Base-by-base conservation (phyloP, 2,329 filamentous ascomycete species). In the Sclerotinia borealis region DNA sequence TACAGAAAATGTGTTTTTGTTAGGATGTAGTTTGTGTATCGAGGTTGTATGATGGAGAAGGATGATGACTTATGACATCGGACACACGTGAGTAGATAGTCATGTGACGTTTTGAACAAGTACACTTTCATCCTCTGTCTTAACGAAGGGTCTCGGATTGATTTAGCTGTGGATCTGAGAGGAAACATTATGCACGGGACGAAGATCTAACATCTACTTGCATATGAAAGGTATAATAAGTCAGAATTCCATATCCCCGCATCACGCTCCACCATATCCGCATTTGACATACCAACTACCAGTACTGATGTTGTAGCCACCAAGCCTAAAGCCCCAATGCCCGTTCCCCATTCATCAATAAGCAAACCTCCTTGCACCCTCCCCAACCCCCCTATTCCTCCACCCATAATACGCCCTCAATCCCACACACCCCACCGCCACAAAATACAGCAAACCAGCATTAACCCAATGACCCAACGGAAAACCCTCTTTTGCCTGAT, bases 401-500 rank as follows among this genome's bases (percentile, higher is more conserved):
- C 78, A 73, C 2, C 79, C 79, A 67, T 89, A 89, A 68, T 83
- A 86, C 19, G 81, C 34, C 59, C 85, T 77, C 66, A 90, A 70
- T 4, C 79, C 76, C 6, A 85, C 70, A 63, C 83, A 81, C 1
- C 84, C 84, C 0, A 77, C 78, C 1, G 81, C 78, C 0, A 87
- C 85, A 51, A 87, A 81, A 15, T 88, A 76, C 47, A 88, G 70
- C 68, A 88, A 74, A 13, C 76, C 85, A 2, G 84, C 85, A 71
- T 89, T 88, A 5, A 81, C 82, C 83, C 85, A 89, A 71, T 91
- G 87, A 0, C 88, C 88, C 0, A 87, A 90, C 0, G 86, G 86
- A 72, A 89, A 91, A 0, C 88, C 88, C 11, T 68, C 75, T 27
- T 76, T 73, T 22, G 80, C 81, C 73, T 91, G 86, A 13, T 82